Base-by-base conservation (phyloP, 192 early-diverging fungal species). In the Gamsiella multidivaricata region DNA sequence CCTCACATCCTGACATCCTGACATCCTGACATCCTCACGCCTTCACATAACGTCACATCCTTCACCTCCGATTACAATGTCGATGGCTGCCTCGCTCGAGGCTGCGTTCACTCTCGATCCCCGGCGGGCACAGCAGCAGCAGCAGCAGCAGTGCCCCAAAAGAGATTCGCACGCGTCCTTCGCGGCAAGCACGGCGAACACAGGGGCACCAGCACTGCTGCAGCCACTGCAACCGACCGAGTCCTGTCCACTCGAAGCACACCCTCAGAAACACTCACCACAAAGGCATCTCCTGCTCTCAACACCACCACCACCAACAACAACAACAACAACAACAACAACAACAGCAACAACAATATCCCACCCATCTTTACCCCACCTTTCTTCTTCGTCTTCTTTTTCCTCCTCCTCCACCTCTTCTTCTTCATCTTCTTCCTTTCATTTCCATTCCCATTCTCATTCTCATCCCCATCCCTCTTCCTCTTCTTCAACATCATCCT, bases 241-340 rank as follows among this genome's bases (percentile, higher is more conserved):
- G n/a, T 46, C 17, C 45, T 39, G 32, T 54, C 52, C 28, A 59
- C 45, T 59, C 57, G 28, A 39, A 45, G 26, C 23, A 15, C 41
- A 59, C 25, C 39, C 43, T 3, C 11, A 41, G 34, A 56, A 41
- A 56, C 1, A n/a, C 36, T 25, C 28, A 29, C 36, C 36, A 29
- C 32, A 25, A 56, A 56, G 54, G 3, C 5, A n/a, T 18, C n/a
- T 18, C 6, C 5, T 18, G 5, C 6, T 18, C 6, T 5, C 45
- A 46, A 46, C 45, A 46, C 45, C 45, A 46, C 45, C 45, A 46
- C 15, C 45, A 46, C 10, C 52, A 26, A 26, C 8, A 25, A 52
- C 25, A 18, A 28, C 41, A 14, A 22, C 57, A 47, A 4, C 33
- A 26, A 25, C 61, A 51, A 36, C 31, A 52, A n/a, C 53, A 45